phyloP scores from a whole-genome alignment of 129 eudicot genomes.

The Chrysanthemum seticuspe region DNA sequence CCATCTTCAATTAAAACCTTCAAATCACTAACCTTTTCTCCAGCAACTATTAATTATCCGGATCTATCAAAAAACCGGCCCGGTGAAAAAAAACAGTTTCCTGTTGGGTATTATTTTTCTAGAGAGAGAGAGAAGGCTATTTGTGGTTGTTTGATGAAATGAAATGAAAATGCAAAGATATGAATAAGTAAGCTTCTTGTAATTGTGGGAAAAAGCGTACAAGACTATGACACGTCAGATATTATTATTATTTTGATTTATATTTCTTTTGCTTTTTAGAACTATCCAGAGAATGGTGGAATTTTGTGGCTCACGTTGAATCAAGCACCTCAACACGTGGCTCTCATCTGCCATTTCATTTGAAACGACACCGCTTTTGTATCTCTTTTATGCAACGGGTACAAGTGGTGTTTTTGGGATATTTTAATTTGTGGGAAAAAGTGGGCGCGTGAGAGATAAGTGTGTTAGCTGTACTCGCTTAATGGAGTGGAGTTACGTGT shows the following conservation, averaged over 20 bases:
- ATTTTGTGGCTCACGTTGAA: conserved; percentile 67
- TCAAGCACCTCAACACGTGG: conserved; percentile 58
- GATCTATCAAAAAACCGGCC: neutral
- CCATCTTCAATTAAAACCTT: no score
- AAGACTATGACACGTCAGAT: conserved; percentile 53
- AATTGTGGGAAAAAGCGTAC: conserved; percentile 32
- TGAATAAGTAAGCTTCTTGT: conserved; percentile 27
- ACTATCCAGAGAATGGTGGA: conserved; percentile 52
- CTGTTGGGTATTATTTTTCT: neutral
- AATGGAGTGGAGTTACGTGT: conserved; percentile 32
- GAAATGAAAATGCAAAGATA: conserved; percentile 17
- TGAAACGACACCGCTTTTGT: conserved; percentile 34
- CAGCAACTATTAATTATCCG: no score
- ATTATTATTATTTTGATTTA: neutral
- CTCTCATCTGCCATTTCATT: conserved; percentile 25
- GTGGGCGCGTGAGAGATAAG: conserved; percentile 40
- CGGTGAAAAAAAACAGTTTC: conserved; percentile 21
- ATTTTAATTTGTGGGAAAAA: conserved; percentile 12
- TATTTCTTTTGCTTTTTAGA: conserved; percentile 25
- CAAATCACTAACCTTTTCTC: no score
- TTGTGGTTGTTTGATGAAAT: neutral
- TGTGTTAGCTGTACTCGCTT: conserved; percentile 27
- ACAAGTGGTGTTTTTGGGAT: neutral
- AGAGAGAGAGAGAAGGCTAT: conserved; percentile 15
- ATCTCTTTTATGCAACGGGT: neutral